Conservation (phyloP, 2,329 filamentous ascomycete species). For the Moelleriella libera region DNA sequence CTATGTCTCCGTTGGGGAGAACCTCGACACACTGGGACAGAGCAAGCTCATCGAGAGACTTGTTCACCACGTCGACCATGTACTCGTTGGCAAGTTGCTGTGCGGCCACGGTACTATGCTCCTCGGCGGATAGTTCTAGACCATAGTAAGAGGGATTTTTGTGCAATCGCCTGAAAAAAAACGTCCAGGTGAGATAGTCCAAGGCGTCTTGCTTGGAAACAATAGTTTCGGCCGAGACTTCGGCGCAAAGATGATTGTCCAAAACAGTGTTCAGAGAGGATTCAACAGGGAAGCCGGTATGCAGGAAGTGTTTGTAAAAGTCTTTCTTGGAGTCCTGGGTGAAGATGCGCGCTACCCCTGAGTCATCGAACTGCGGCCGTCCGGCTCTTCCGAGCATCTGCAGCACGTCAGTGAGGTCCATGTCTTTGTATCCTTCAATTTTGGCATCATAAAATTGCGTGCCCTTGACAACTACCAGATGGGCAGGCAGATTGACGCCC, state of each 20-base stretch:
- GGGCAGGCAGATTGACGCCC: constrained; percentile 95
- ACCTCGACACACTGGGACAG: constrained; percentile 74
- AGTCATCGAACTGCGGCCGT: constrained; percentile 89
- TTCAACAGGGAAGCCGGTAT: constrained; percentile 95
- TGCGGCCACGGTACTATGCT: constrained; percentile 76
- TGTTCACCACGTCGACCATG: constrained; percentile 86
- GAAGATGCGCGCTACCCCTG: constrained; percentile 92
- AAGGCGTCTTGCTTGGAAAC: constrained; percentile 91
- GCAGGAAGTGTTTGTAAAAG: constrained; percentile 98
- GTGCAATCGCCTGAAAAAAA: constrained; percentile 93
- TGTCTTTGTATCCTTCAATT: constrained; percentile 93
- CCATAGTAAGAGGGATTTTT: constrained; percentile 99
- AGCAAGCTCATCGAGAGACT: constrained; percentile 67
- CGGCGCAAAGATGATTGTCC: constrained; percentile 91
- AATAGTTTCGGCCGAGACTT: constrained; percentile 87
- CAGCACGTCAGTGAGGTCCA: constrained; percentile 95
- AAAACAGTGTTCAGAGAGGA: constrained; percentile 91
- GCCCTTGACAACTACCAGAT: constrained; percentile 93
- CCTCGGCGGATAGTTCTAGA: constrained; percentile 80
- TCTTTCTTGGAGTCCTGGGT: constrained; percentile 96
- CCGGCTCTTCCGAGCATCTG: constrained; percentile 97
- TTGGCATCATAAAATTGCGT: constrained; percentile 98
- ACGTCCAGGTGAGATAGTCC: constrained; percentile 97
- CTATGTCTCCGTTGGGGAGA: constrained; percentile 76
- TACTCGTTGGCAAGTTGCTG: constrained; percentile 84